These are phyloP conservation scores for Penicillium nucicola DNA, from an alignment of 495 filamentous ascomycete genomes.

Conservation along the genomic window DNA sequence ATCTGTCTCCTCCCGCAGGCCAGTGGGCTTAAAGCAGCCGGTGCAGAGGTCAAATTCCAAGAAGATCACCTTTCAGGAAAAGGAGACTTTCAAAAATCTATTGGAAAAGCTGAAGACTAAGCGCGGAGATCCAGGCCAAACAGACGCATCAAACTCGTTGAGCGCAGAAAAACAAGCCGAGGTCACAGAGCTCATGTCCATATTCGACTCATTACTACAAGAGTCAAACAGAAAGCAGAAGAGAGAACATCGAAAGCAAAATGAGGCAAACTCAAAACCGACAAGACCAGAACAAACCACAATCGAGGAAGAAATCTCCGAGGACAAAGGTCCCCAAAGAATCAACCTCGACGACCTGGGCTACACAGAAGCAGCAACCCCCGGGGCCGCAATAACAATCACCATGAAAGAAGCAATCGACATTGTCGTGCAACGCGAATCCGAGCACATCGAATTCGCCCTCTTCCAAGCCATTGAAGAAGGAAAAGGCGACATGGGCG, in stretches of 20 bases:
- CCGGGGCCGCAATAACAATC: conserved; percentile 5
- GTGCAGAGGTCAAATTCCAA: neutral
- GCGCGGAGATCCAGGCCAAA: neutral
- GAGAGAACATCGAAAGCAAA: neutral
- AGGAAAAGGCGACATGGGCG: conserved; percentile 58
- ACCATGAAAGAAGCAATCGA: conserved; percentile 23
- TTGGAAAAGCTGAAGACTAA: conserved; percentile 20
- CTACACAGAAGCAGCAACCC: conserved; percentile 16
- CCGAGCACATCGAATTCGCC: conserved; percentile 20
- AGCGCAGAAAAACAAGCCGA: conserved; percentile 15
- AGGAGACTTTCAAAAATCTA: conserved; percentile 23
- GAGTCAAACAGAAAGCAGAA: conserved; percentile 13
- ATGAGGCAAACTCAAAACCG: neutral
- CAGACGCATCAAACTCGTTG: neutral
- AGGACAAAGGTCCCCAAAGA: neutral
- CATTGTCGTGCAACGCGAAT: conserved; percentile 28
- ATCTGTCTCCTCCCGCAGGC: neutral
- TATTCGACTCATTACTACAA: conserved; percentile 27
- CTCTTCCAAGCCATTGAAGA: conserved; percentile 28
- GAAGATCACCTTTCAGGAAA: conserved; percentile 27
- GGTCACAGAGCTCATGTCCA: conserved; percentile 23
- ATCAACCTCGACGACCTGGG: conserved; percentile 18
- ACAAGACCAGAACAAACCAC: conserved; percentile 4
- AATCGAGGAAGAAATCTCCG: neutral
- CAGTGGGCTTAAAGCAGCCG: neutral